phyloP scores from a whole-genome alignment of 495 filamentous ascomycete genomes.

The Bryoglossum gracile region DNA sequence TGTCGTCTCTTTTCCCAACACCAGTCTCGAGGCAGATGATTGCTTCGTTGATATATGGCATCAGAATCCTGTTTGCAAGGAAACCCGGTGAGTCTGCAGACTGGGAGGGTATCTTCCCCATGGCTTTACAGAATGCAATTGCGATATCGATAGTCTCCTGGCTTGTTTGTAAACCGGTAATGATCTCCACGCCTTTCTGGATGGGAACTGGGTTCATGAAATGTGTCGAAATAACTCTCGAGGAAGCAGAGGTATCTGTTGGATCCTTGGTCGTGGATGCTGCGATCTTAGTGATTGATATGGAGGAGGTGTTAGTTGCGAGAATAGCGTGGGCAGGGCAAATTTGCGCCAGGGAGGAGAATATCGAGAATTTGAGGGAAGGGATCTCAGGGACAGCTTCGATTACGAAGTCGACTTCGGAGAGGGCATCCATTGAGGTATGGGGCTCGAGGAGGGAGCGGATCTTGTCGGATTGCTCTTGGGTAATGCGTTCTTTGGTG shows the following conservation, averaged over 20 bases:
- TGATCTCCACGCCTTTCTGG: constrained; percentile 97
- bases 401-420: constrained; percentile 91
- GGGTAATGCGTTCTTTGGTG: constrained; percentile 70
- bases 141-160: constrained; percentile 71
- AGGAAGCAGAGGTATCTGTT: constrained; percentile 70
- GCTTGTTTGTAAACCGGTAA: constrained; percentile 86
- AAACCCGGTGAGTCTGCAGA: constrained; percentile 91
- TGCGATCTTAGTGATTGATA: constrained; percentile 94
- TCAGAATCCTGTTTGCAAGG: constrained; percentile 91
- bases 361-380: constrained; percentile 80
- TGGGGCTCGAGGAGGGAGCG: constrained; percentile 60
- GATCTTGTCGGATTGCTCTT: constrained; percentile 64
- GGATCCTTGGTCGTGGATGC: constrained; percentile 71
- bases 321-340: constrained; percentile 84
- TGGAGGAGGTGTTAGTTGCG: constrained; percentile 95
- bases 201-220: constrained; percentile 99
- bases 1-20: constrained; percentile 78
- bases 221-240: constrained; percentile 89
- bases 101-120: constrained; percentile 87
- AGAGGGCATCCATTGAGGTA: constrained; percentile 70
- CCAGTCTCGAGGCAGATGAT: constrained; percentile 94
- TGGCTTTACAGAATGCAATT: constrained; percentile 76
- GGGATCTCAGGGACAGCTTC: constrained; percentile 95
- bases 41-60: constrained; percentile 99
- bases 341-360: constrained; percentile 74